A percentile compares a stretch with the other conserved stretches of the same genome.
These are phyloP conservation scores for Multifurca ochricompacta DNA, from an alignment of 768 basidiomycete species.

Conservation along the genomic window DNA sequence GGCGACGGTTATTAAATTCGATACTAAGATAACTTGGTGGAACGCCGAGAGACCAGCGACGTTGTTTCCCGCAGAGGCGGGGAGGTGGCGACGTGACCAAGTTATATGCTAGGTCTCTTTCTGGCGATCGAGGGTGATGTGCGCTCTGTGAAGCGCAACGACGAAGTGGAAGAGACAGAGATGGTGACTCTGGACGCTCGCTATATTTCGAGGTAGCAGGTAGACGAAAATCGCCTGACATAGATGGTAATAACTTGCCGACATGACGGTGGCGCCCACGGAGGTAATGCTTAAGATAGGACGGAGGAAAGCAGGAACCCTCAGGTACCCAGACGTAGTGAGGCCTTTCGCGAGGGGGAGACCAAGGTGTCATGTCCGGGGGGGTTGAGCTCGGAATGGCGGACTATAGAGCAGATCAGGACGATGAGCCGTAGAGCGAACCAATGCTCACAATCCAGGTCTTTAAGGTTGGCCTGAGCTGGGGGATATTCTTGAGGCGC, in stretches of 20 bases:
- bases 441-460: constrained; percentile 19
- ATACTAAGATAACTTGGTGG: constrained; percentile 18
- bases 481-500: constrained; percentile 13
- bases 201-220: background rate
- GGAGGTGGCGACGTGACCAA: background rate
- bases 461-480: constrained; percentile 14
- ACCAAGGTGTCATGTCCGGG: constrained; percentile 18
- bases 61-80: constrained; percentile 4
- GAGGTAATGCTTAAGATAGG: constrained; percentile 6
- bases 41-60: constrained; percentile 19
- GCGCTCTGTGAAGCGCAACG: constrained; percentile 10
- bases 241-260: background rate
- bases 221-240: background rate
- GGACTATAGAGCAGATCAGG: constrained; percentile 7
- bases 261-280: background rate
- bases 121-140: background rate
- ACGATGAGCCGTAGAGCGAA: background rate
- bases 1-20: constrained; percentile 12
- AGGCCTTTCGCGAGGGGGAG: constrained; percentile 11
- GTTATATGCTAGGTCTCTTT: background rate
- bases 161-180: constrained; percentile 10
- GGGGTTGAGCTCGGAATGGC: constrained; percentile 2
- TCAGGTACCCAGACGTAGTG: constrained; percentile 18
- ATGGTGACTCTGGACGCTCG: background rate
- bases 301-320: constrained; percentile 21